Evolutionary conservation across 2,329 filamentous ascomycete species (phyloP).

Genomic region (Stagonosporopsis cucurbitacearum): DNA sequence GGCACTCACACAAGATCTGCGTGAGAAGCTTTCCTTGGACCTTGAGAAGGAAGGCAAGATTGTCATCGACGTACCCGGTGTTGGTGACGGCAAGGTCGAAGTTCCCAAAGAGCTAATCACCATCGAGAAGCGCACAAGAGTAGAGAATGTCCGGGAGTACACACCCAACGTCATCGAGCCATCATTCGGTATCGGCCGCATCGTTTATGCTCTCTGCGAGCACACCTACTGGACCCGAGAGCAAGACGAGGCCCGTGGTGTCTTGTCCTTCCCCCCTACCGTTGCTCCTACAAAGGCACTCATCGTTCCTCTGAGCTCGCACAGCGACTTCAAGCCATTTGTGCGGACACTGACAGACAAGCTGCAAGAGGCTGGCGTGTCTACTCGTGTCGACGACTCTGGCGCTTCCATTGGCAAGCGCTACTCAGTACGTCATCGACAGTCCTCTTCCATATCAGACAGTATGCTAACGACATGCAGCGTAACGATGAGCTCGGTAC

Average conservation of each 20-base stretch:
- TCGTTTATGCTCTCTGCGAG: slow-evolving; percentile 92
- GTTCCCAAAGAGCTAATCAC: slow-evolving; percentile 79
- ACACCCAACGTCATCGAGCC: slow-evolving; percentile 97
- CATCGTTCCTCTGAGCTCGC: slow-evolving; percentile 84
- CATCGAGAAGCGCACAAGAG: slow-evolving; percentile 82
- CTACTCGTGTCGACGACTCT: slow-evolving; percentile 87
- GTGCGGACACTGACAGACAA: slow-evolving; percentile 74
- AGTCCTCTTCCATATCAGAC: background rate
- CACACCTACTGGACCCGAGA: slow-evolving; percentile 94
- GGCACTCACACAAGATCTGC: slow-evolving; percentile 77
- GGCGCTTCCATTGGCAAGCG: slow-evolving; percentile 93
- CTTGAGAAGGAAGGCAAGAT: slow-evolving; percentile 78
- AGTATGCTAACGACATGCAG: slow-evolving; percentile 33
- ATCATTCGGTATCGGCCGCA: slow-evolving; percentile 95
- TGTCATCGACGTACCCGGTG: slow-evolving; percentile 72
- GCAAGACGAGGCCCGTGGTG: slow-evolving; percentile 81
- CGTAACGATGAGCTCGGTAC: slow-evolving; percentile 97
- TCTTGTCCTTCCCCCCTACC: slow-evolving; percentile 75
- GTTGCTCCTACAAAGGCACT: slow-evolving; percentile 96
- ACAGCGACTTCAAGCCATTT: slow-evolving; percentile 80
- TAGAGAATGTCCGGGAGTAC: slow-evolving; percentile 86
- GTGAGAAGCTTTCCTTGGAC: slow-evolving; percentile 78
- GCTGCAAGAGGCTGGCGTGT: slow-evolving; percentile 77
- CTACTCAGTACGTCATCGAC: slow-evolving; percentile 57
- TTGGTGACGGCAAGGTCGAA: slow-evolving; percentile 75